These are phyloP conservation scores for Phytophthora fragariae DNA, from an alignment of 352 stramenopile species.

Conservation along the genomic window DNA sequence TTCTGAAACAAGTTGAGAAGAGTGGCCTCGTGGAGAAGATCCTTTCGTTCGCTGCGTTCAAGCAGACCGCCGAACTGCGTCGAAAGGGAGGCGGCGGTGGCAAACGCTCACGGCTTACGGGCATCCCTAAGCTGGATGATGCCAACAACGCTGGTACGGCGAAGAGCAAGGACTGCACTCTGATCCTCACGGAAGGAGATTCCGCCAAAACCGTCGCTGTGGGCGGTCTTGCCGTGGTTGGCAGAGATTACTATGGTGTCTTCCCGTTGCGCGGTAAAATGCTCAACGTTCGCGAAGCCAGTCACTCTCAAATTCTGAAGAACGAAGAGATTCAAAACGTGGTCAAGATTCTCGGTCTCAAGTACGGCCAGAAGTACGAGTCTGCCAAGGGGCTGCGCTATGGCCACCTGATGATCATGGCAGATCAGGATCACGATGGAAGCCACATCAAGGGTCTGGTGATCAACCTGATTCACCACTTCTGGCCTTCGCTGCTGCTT, in stretches of 20 bases:
- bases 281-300: constrained; percentile 99
- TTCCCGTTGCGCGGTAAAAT: constrained; percentile 98
- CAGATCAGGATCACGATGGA: constrained; percentile 99
- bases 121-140: constrained; percentile 98
- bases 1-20: constrained; percentile 90
- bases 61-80: constrained; percentile 92
- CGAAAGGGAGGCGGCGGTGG: constrained; percentile 81
- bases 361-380: constrained; percentile 95
- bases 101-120: constrained; percentile 87
- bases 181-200: constrained; percentile 99
- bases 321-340: constrained; percentile 98
- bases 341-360: constrained; percentile 97
- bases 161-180: constrained; percentile 92
- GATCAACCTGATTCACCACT: constrained; percentile 99
- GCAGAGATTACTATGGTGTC: constrained; percentile 96
- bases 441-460: constrained; percentile 99
- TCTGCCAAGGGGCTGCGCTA: constrained; percentile 93
- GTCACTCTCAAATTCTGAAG: constrained; percentile 95
- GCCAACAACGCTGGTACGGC: constrained; percentile 95
- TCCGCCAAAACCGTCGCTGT: constrained; percentile 98
- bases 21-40: constrained; percentile 92
- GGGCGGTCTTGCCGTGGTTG: constrained; percentile 96
- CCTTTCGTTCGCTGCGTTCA: constrained; percentile 92
- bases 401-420: constrained; percentile 99
- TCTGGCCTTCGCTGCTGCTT: constrained; percentile 97